These are phyloP conservation scores for Colletotrichum viniferum DNA, from an alignment of 2,329 filamentous ascomycete genomes.

Conservation along the genomic window DNA sequence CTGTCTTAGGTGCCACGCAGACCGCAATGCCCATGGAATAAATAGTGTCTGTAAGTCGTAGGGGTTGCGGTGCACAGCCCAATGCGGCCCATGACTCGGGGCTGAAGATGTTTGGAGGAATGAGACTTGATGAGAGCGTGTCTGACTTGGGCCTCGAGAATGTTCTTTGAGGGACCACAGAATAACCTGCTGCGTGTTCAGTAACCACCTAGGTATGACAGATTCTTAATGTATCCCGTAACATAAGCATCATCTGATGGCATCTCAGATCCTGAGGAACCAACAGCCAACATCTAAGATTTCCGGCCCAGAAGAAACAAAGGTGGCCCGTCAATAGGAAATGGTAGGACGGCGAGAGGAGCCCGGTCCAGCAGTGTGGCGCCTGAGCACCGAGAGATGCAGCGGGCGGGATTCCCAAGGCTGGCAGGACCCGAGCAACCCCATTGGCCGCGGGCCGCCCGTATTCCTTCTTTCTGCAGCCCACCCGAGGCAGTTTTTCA, in stretches of 20 bases:
- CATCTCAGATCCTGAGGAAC: background rate
- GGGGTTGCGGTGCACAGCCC: background rate
- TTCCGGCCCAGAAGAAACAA: background rate
- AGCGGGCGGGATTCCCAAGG: background rate
- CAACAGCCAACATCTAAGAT: background rate
- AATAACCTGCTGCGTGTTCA: background rate
- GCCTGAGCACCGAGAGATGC: conserved; percentile 6
- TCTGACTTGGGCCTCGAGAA: background rate
- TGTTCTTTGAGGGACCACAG: background rate
- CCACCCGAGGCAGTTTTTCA: background rate
- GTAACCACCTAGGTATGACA: background rate
- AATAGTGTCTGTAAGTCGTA: background rate
- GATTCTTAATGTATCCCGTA: background rate
- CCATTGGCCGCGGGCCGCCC: background rate
- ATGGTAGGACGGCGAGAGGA: conserved; percentile 11
- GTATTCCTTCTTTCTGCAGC: background rate
- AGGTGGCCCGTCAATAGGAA: background rate
- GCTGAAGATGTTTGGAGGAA: background rate
- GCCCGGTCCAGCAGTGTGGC: conserved; percentile 1
- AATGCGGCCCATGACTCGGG: background rate
- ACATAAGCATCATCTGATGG: background rate
- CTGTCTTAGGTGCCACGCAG: background rate
- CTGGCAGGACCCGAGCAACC: conserved; percentile 2
- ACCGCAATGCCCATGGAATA: background rate
- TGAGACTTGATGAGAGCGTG: background rate